These are phyloP conservation scores for Phytopythium delawarense DNA, from an alignment of 352 stramenopile species.

Conservation along the genomic window DNA sequence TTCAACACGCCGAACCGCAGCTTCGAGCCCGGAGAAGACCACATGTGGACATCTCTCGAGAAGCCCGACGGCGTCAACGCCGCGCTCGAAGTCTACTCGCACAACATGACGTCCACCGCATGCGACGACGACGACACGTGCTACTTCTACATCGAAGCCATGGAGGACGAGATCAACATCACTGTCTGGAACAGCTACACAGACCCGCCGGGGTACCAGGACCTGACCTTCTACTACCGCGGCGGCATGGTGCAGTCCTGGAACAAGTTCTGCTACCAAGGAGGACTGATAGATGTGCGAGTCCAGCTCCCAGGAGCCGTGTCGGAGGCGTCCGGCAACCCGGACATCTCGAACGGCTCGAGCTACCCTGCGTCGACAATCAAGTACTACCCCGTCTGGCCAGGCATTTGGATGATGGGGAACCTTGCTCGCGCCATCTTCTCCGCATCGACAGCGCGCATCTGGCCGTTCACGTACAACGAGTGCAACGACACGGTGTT, in stretches of 20 bases:
- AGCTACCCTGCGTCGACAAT: constrained; percentile 12
- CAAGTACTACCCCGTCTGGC: constrained; percentile 26
- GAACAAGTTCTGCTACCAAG: constrained; percentile 94
- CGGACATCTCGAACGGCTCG: constrained; percentile 27
- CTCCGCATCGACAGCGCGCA: not conserved
- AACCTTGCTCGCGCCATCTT: constrained; percentile 87
- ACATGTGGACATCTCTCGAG: constrained; percentile 28
- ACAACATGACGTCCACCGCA: constrained; percentile 37
- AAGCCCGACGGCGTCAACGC: constrained; percentile 82
- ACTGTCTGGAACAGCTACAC: constrained; percentile 4
- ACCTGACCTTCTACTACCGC: constrained; percentile 27
- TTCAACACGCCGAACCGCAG: constrained; percentile 50
- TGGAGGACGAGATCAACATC: constrained; percentile 21
- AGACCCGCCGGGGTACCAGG: constrained; percentile 15
- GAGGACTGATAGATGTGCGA: constrained; percentile 84
- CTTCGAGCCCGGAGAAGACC: constrained; percentile 69
- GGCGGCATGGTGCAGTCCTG: constrained; percentile 89
- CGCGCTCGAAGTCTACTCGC: constrained; percentile 87
- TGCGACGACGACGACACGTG: constrained; percentile 21
- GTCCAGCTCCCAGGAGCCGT: constrained; percentile 70
- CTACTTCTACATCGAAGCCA: constrained; percentile 25
- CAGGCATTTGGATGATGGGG: constrained; percentile 90
- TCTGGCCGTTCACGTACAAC: constrained; percentile 1
- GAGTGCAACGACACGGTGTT: constrained; percentile 56
- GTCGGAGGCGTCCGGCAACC: constrained; percentile 32